These are phyloP conservation scores for Hirschioporus abietinus DNA, from an alignment of 768 basidiomycete genomes.

Conservation along the genomic window DNA sequence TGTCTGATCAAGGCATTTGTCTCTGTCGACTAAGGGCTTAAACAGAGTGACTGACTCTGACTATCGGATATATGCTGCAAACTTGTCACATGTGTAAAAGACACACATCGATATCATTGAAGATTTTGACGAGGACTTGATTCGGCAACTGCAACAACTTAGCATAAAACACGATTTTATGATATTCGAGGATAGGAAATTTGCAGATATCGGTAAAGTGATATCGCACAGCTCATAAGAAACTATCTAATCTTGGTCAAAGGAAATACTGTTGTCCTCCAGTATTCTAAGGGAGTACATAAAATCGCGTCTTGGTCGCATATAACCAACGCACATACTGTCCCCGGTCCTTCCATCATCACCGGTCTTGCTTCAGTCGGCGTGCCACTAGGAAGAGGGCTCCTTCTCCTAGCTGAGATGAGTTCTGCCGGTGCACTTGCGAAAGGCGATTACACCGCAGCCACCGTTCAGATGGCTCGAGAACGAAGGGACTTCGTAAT, in stretches of 20 bases:
- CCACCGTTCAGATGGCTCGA: slow-evolving; percentile 85
- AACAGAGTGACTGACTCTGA: slow-evolving; percentile 7
- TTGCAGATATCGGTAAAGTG: slow-evolving; percentile 89
- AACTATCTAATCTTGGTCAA: slow-evolving; percentile 4
- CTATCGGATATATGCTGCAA: slow-evolving; percentile 10
- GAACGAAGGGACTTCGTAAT: slow-evolving; percentile 82
- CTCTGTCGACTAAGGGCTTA: slow-evolving; percentile 6
- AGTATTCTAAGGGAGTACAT: slow-evolving; percentile 91
- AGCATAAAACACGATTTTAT: slow-evolving; percentile 84
- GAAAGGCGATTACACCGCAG: slow-evolving; percentile 74
- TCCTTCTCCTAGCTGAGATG: slow-evolving; percentile 95
- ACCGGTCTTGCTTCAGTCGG: slow-evolving; percentile 87
- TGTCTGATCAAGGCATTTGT: slow-evolving; percentile 86
- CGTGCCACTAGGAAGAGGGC: slow-evolving; percentile 74
- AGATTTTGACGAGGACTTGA: slow-evolving; percentile 75
- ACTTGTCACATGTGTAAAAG: slow-evolving; percentile 40
- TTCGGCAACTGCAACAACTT: slow-evolving; percentile 63
- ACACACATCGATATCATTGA: slow-evolving; percentile 96
- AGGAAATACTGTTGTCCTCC: slow-evolving; percentile 96
- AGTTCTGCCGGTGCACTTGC: slow-evolving; percentile 85
- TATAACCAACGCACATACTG: slow-evolving; percentile 93
- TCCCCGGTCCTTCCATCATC: slow-evolving; percentile 94
- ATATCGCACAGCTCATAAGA: neutral
- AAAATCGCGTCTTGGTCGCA: slow-evolving; percentile 95
- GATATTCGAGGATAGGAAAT: slow-evolving; percentile 98